These are phyloP conservation scores for Orbilia ellipsospora DNA, from an alignment of 2,329 filamentous ascomycete genomes.

Conservation along the genomic window DNA sequence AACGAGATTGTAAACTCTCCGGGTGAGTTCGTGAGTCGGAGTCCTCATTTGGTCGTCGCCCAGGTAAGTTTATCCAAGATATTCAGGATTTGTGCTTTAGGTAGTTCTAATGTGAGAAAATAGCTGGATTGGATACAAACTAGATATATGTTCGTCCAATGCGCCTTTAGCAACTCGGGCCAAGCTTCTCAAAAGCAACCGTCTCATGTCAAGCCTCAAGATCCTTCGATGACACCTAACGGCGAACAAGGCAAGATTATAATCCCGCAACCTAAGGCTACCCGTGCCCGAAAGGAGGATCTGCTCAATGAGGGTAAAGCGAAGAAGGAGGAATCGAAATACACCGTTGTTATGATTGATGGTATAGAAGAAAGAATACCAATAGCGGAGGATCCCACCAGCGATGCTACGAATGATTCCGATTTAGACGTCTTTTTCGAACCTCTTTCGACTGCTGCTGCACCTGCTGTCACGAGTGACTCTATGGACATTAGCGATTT, in stretches of 20 bases:
- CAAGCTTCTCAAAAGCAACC: constrained; percentile 33
- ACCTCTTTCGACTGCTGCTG: neutral
- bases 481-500: constrained; percentile 25
- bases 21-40: constrained; percentile 67
- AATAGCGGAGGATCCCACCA: constrained; percentile 43
- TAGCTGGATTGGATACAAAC: constrained; percentile 89
- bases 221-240: constrained; percentile 58
- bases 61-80: constrained; percentile 49
- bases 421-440: constrained; percentile 45
- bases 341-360: constrained; percentile 36
- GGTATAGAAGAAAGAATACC: constrained; percentile 50
- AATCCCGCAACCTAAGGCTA: constrained; percentile 57
- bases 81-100: too few relatives aligned
- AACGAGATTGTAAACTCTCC: constrained; percentile 87
- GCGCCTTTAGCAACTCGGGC: constrained; percentile 37
- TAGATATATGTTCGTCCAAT: constrained; percentile 78
- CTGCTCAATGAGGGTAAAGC: constrained; percentile 33
- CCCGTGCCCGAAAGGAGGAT: constrained; percentile 48
- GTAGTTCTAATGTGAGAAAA: constrained; percentile 57
- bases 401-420: constrained; percentile 50
- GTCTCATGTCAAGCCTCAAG: constrained; percentile 61
- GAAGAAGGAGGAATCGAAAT: constrained; percentile 44
- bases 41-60: constrained; percentile 42
- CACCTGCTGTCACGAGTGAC: neutral
- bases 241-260: constrained; percentile 63